A percentile compares a stretch with the other conserved stretches of the same genome.
Conservation (phyloP, 495 filamentous ascomycete genomes). For the Neurospora sp. region DNA sequence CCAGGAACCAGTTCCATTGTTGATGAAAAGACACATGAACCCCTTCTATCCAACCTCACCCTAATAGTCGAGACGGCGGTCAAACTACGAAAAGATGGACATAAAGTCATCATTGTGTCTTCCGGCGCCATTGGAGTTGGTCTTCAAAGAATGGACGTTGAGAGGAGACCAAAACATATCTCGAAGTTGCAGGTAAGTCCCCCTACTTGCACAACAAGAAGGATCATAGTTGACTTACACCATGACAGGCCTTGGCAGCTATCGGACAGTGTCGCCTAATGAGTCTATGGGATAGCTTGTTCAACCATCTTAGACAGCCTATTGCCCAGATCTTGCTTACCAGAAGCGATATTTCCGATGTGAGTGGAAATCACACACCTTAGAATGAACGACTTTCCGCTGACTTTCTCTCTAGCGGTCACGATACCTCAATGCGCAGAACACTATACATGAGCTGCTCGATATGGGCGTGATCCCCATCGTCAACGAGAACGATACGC, state of each 20-base stretch:
- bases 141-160: conserved; percentile 76
- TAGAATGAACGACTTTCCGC: background rate
- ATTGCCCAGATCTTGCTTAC: conserved; percentile 92
- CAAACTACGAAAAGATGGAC: conserved; percentile 76
- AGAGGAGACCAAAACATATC: conserved; percentile 80
- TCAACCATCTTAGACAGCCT: conserved; percentile 75
- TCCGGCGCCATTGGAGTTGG: conserved; percentile 95
- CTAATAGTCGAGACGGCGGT: conserved; percentile 89
- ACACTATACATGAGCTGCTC: conserved; percentile 79
- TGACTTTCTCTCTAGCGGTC: conserved; percentile 48
- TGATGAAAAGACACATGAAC: conserved; percentile 92
- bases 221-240: background rate
- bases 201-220: background rate
- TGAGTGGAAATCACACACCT: conserved; percentile 28
- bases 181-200: conserved; percentile 62
- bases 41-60: conserved; percentile 81
- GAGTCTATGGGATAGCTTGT: conserved; percentile 88
- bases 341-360: conserved; percentile 94
- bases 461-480: conserved; percentile 97
- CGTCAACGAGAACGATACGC: conserved; percentile 96
- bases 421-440: conserved; percentile 93
- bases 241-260: conserved; percentile 73
- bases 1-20: conserved; percentile 95
- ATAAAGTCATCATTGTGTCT: conserved; percentile 89
- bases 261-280: conserved; percentile 95